Evolutionary conservation across 306 rosid species (phyloP), one percentile per base, ranked within the genome.

Genomic region (Cercis canadensis): DNA sequence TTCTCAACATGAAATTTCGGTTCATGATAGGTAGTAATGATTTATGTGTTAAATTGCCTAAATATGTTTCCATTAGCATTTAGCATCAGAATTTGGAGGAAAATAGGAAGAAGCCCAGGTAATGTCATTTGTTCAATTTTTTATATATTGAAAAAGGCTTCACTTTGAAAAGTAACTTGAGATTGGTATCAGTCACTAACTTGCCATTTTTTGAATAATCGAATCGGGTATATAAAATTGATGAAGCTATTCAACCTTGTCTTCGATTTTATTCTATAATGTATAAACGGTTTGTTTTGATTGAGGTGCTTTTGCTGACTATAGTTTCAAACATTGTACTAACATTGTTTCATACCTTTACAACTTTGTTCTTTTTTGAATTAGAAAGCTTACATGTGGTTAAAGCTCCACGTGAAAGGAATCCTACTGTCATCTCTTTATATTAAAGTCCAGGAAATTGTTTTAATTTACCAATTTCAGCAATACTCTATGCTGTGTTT

Each of bases 221-320:
- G 17, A 24, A 24, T 24, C 29, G 29, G 29, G 29, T 24, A 33
- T 60, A 16, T 12, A 12, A 57, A 34, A 17, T n/a, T 34, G 50
- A 45, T 45, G 61, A 49, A 11, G 44, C 37, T 16, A 31, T 46
- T 29, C 61, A 56, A 69, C 40, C 29, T 37, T 45, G 29, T 24
- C 29, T 3, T 24, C n/a, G 29, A 46, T 14, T 1, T 49, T 32
- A 29, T 64, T 50, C 33, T 45, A 52, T 49, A 12, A 4, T 50
- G 8, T 46, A 31, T 19, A 58, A 15, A n/a, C 43, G 55, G 63
- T 32, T 58, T 36, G 62, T 51, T 54, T 32, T 47, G 47, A 46
- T 73, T 52, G 24, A 7, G 41, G 57, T 41, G 54, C 67, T 13
- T 60, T 53, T 19, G 40, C 36, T 41, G 14, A 36, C 24, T 52